These are phyloP conservation scores for Elongisporangium anandrum DNA, from an alignment of 352 stramenopile genomes.

Conservation along the genomic window DNA sequence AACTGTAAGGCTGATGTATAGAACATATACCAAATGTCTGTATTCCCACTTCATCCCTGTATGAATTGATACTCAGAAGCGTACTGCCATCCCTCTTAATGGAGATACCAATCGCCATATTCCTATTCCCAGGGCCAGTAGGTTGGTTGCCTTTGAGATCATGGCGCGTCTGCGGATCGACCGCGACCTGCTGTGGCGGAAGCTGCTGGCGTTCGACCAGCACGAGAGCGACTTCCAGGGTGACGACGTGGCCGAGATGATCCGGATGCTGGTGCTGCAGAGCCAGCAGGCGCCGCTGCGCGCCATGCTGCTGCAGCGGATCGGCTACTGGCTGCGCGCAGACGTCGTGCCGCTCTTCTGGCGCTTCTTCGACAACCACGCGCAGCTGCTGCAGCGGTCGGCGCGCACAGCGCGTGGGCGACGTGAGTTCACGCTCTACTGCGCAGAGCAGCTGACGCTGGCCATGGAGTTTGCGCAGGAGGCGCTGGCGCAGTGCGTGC, in stretches of 20 bases:
- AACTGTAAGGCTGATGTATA: no score
- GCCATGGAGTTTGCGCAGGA: slow-evolving; percentile 72
- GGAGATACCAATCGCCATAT: background rate
- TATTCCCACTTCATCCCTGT: background rate
- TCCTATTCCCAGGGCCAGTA: background rate
- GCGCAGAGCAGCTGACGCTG: slow-evolving; percentile 59
- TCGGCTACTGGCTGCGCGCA: slow-evolving; percentile 57
- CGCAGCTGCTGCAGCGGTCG: slow-evolving; percentile 14
- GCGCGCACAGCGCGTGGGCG: slow-evolving; percentile 13
- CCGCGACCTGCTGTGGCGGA: slow-evolving; percentile 56
- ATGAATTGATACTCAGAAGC: background rate
- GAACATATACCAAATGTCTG: no score
- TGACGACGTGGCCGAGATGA: slow-evolving; percentile 8
- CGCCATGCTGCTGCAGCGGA: slow-evolving; percentile 52
- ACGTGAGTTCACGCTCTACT: slow-evolving; percentile 38
- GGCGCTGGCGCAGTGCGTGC: slow-evolving; percentile 61
- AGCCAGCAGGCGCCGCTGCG: slow-evolving; percentile 39
- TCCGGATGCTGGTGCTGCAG: slow-evolving; percentile 30
- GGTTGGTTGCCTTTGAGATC: background rate
- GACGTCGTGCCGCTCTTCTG: slow-evolving; percentile 65
- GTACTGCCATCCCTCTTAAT: background rate
- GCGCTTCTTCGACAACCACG: slow-evolving; percentile 42
- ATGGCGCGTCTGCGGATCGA: slow-evolving; percentile 38
- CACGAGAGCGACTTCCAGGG: slow-evolving; percentile 6
- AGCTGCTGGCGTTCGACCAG: slow-evolving; percentile 62